A percentile compares a stretch with the other conserved stretches of the same genome.
These are phyloP conservation scores for Phytophthora lateralis DNA, from an alignment of 352 stramenopile species.

Conservation along the genomic window DNA sequence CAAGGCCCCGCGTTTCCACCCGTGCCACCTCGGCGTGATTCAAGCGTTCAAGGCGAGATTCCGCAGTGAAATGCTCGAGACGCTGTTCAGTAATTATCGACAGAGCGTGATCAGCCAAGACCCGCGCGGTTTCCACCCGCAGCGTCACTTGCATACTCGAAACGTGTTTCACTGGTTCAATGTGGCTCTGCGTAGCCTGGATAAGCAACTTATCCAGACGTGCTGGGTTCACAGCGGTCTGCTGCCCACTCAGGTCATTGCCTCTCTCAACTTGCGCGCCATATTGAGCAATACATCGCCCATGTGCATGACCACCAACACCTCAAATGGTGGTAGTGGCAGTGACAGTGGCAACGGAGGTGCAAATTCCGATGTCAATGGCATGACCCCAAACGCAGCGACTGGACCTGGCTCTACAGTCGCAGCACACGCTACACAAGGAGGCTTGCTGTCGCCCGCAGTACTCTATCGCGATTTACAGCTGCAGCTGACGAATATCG, in stretches of 20 bases:
- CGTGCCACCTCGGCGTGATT: slow-evolving; percentile 75
- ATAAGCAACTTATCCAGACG: slow-evolving; percentile 69
- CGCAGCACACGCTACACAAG: slow-evolving; percentile 9
- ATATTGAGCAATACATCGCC: slow-evolving; percentile 41
- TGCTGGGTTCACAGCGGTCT: slow-evolving; percentile 80
- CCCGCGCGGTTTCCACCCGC: slow-evolving; percentile 50
- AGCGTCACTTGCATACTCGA: slow-evolving; percentile 65
- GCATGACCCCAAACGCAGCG: neutral
- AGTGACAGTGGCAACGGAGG: slow-evolving; percentile 21
- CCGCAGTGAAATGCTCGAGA: slow-evolving; percentile 80
- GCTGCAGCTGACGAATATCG: slow-evolving; percentile 59
- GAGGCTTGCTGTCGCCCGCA: slow-evolving; percentile 37
- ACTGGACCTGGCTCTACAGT: slow-evolving; percentile 15
- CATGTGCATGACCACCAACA: slow-evolving; percentile 13
- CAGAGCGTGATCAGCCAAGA: slow-evolving; percentile 54
- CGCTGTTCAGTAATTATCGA: slow-evolving; percentile 70
- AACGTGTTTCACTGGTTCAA: slow-evolving; percentile 90
- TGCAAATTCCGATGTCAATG: slow-evolving; percentile 18
- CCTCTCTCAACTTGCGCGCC: slow-evolving; percentile 68
- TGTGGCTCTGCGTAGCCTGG: slow-evolving; percentile 73
- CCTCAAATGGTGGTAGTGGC: slow-evolving; percentile 11
- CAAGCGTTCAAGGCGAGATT: slow-evolving; percentile 84
- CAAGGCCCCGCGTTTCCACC: slow-evolving; percentile 72
- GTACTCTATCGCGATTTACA: slow-evolving; percentile 70
- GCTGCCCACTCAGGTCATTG: slow-evolving; percentile 67